Conservation (phyloP, 2,329 filamentous ascomycete species). For the Plenodomus lindquistii region DNA sequence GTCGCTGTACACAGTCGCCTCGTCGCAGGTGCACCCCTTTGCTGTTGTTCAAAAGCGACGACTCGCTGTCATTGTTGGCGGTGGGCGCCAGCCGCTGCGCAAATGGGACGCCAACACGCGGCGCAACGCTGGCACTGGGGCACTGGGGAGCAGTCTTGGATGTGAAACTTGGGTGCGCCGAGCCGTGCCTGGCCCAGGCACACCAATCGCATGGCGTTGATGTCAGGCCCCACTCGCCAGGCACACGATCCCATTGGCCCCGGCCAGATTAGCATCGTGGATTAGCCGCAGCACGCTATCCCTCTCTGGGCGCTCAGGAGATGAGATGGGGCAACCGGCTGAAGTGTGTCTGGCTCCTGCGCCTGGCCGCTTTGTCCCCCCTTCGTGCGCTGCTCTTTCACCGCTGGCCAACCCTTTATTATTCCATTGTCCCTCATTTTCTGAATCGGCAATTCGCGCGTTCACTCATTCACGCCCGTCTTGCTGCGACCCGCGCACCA, state of each 20-base stretch:
- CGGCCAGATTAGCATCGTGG: conserved; percentile 26
- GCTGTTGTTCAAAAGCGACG: conserved; percentile 4
- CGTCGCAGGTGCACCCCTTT: neutral
- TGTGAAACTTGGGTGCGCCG: conserved; percentile 20
- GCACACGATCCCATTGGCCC: conserved; percentile 30
- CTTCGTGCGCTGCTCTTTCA: conserved; percentile 30
- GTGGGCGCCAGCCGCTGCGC: conserved; percentile 5
- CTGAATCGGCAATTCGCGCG: conserved; percentile 37
- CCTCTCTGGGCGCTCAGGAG: conserved; percentile 18
- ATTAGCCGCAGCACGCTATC: conserved; percentile 20
- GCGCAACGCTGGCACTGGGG: conserved; percentile 1
- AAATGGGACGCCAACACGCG: conserved; percentile 27
- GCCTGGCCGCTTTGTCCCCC: conserved; percentile 27
- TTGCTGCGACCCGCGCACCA: conserved; percentile 27
- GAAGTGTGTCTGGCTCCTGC: conserved; percentile 23
- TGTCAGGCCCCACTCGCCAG: conserved; percentile 13
- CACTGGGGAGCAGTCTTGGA: neutral
- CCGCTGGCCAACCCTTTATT: conserved; percentile 23
- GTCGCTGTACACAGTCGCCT: too few relatives aligned
- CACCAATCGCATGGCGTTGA: conserved; percentile 29
- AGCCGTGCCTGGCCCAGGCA: conserved; percentile 34
- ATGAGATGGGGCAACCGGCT: conserved; percentile 31
- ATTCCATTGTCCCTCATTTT: conserved; percentile 25
- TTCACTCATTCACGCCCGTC: conserved; percentile 46
- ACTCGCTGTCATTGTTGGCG: conserved; percentile 4